Percentiles rank a stretch among this genome's conserved stretches.
Conservation (phyloP, 78 protist genomes). For the Isochrysis galbana region DNA sequence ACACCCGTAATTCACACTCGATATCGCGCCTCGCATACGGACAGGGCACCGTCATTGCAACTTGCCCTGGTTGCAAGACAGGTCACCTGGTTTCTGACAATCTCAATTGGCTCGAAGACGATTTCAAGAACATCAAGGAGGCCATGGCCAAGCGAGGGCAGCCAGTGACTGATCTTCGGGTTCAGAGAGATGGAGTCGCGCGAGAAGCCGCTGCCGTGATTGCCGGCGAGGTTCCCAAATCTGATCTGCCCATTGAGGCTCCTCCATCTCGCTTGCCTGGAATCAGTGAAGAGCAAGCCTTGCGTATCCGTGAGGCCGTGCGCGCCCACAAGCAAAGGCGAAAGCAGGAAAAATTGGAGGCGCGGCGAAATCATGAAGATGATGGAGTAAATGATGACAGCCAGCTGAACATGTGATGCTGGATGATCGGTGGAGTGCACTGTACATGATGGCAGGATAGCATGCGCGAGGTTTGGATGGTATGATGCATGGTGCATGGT, state of each 20-base stretch:
- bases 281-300: neutral
- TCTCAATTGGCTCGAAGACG: neutral
- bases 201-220: neutral
- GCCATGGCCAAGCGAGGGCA: neutral
- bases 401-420: no score
- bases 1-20: neutral
- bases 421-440: no score
- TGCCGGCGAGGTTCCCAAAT: neutral
- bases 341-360: neutral
- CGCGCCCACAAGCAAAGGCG: neutral
- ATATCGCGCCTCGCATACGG: neutral
- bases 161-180: neutral
- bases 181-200: neutral
- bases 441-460: no score
- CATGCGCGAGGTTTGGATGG: no score
- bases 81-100: neutral
- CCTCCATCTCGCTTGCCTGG: neutral
- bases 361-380: no score
- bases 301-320: neutral
- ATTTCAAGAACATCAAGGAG: neutral
- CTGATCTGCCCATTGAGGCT: neutral
- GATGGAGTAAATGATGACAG: no score
- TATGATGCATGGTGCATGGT: no score
- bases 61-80: neutral
- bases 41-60: neutral